Percentiles rank a stretch among this genome's conserved stretches.
phyloP scores from a whole-genome alignment of 148 eudicot genomes.

The Vaccinium macrocarpon region DNA sequence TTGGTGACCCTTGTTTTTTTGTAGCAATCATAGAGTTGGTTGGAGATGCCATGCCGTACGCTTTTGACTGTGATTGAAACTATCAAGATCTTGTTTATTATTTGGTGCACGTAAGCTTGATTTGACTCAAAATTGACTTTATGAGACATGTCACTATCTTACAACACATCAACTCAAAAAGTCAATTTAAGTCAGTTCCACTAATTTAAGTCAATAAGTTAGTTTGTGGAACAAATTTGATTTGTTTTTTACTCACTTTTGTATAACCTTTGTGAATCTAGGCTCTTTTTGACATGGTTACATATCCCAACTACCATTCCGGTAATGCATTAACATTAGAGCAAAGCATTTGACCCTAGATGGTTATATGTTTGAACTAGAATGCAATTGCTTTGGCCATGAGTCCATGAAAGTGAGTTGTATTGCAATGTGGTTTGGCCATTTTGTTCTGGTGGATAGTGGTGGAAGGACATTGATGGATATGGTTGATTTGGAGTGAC shows the following conservation, averaged over 20 bases:
- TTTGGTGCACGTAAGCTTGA: neutral
- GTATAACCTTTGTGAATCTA: no score
- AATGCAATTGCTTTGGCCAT: neutral
- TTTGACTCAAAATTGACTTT: neutral
- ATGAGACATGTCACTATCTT: no score
- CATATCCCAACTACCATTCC: neutral
- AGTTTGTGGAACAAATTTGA: neutral
- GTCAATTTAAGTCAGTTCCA: no score
- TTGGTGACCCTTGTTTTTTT: neutral
- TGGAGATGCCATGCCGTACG: neutral
- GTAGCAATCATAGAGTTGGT: neutral
- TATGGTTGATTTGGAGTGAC: constrained; percentile 10
- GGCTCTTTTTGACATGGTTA: neutral
- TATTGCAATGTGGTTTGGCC: neutral
- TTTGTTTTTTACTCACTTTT: neutral
- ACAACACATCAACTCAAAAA: no score
- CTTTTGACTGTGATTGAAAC: neutral
- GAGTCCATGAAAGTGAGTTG: neutral
- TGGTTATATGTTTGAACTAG: neutral
- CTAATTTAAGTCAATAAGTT: no score
- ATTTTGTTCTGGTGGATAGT: neutral
- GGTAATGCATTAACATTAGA: no score
- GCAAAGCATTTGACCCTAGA: no score
- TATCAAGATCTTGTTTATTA: constrained; percentile 1
- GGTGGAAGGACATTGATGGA: neutral